These are phyloP conservation scores for Eucalyptus lansdowneana DNA, from an alignment of 345 rosid species.

Conservation along the genomic window DNA sequence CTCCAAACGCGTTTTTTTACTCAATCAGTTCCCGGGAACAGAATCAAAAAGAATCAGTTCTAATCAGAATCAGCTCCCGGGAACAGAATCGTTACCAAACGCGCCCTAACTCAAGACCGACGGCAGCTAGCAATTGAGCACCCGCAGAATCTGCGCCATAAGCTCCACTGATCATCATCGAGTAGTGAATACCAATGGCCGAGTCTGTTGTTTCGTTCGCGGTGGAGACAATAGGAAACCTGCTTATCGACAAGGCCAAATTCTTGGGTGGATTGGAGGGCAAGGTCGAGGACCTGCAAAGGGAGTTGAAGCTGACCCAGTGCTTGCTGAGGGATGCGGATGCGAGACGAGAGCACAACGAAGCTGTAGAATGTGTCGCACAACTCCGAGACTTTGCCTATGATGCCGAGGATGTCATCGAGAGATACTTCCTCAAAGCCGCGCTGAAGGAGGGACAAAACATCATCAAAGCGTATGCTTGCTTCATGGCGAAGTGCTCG, in stretches of 20 bases:
- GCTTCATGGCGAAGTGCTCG: too few relatives aligned
- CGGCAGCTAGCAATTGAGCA: too few relatives aligned
- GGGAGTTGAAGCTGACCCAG: not conserved
- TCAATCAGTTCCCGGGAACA: too few relatives aligned
- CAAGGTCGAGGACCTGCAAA: not conserved
- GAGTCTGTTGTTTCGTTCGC: not conserved
- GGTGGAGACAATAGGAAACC: not conserved
- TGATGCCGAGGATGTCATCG: too few relatives aligned
- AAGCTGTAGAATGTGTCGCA: fast-evolving
- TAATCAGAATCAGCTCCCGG: too few relatives aligned
- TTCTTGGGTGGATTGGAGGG: not conserved
- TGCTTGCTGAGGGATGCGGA: constrained; percentile 1
- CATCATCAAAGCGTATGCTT: too few relatives aligned
- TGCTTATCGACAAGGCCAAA: not conserved
- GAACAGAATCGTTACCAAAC: too few relatives aligned
- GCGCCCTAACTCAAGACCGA: too few relatives aligned
- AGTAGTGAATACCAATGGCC: not conserved
- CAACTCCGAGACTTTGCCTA: too few relatives aligned
- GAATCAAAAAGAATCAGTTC: too few relatives aligned
- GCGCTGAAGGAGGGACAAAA: fast-evolving
- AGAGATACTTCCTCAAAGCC: fast-evolving
- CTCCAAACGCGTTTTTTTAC: too few relatives aligned
- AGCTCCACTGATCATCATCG: not conserved
- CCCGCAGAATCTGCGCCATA: too few relatives aligned
- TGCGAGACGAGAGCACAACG: fast-evolving